Conservation (phyloP, 192 early-diverging fungal genomes). For the Funneliformis mosseae region DNA sequence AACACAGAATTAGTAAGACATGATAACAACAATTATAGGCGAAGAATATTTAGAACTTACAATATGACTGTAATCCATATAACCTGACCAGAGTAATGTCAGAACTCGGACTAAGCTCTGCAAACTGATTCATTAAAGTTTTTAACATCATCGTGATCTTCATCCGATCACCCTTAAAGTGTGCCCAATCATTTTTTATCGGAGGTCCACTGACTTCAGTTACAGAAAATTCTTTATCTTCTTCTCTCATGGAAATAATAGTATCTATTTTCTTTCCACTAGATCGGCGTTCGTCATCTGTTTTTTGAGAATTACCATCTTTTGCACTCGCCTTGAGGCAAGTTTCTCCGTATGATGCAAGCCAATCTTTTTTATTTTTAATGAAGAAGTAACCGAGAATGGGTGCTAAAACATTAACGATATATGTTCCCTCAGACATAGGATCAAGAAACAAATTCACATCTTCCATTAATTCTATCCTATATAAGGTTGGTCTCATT, state of each 20-base stretch:
- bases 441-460: slow-evolving; percentile 18
- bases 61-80: slow-evolving; percentile 20
- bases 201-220: slow-evolving; percentile 15
- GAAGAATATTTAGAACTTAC: slow-evolving; percentile 24
- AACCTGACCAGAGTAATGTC: slow-evolving; percentile 15
- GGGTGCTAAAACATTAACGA: neutral
- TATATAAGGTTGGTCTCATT: slow-evolving; percentile 9
- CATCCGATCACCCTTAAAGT: slow-evolving; percentile 21
- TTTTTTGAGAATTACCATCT: slow-evolving; percentile 1
- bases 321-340: slow-evolving; percentile 9
- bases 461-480: slow-evolving; percentile 10
- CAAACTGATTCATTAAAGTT: slow-evolving; percentile 22
- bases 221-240: slow-evolving; percentile 12
- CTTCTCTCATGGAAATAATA: slow-evolving; percentile 9
- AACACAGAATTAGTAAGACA: slow-evolving; percentile 20
- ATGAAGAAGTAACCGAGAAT: too few species aligned
- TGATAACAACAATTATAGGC: slow-evolving; percentile 6
- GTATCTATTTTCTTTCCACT: slow-evolving; percentile 22
- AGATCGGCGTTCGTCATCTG: slow-evolving; percentile 14
- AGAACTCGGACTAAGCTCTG: slow-evolving; percentile 1
- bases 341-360: slow-evolving; percentile 11
- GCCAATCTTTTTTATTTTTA: slow-evolving; percentile 1
- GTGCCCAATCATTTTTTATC: slow-evolving; percentile 16
- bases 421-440: slow-evolving; percentile 18
- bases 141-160: slow-evolving; percentile 27